Evolutionary conservation across 2,329 filamentous ascomycete genomes (phyloP).

Genomic region (Oidium heveae): DNA sequence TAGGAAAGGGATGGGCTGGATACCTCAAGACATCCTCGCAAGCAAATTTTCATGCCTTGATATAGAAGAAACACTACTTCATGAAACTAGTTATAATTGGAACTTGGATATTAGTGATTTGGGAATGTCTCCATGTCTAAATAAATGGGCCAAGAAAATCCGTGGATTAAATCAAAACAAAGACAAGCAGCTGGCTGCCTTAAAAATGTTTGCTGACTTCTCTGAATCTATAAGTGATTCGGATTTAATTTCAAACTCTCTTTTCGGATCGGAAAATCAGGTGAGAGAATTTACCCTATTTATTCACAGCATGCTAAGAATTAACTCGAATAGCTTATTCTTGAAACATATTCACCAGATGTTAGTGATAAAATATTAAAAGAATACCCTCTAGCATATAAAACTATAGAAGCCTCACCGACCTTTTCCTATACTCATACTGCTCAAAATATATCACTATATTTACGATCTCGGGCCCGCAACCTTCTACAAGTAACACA

Average conservation of each 20-base stretch:
- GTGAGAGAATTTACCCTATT: slow-evolving; percentile 3
- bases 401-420: slow-evolving; percentile 25
- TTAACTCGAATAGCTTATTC: slow-evolving; percentile 4
- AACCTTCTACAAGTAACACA: slow-evolving; percentile 11
- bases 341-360: slow-evolving; percentile 9
- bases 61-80: slow-evolving; percentile 34
- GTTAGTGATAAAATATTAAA: slow-evolving; percentile 22
- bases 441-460: slow-evolving; percentile 9
- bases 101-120: slow-evolving; percentile 35
- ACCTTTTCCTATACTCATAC: slow-evolving; percentile 5
- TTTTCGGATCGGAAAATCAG: slow-evolving; percentile 9
- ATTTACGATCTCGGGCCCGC: slow-evolving; percentile 10
- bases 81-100: slow-evolving; percentile 44
- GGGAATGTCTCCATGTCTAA: slow-evolving; percentile 19
- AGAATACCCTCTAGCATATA: slow-evolving; percentile 27
- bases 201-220: slow-evolving; percentile 28
- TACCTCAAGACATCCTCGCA: slow-evolving; percentile 33
- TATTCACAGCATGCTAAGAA: neutral
- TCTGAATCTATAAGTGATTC: slow-evolving; percentile 36
- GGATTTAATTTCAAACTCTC: slow-evolving; percentile 24
- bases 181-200: slow-evolving; percentile 12
- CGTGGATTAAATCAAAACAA: slow-evolving; percentile 3
- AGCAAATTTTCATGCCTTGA: slow-evolving; percentile 17
- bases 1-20: slow-evolving; percentile 48
- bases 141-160: slow-evolving; percentile 16